Base-by-base conservation (phyloP, 768 basidiomycete species). In the Wakefieldia striispora region DNA sequence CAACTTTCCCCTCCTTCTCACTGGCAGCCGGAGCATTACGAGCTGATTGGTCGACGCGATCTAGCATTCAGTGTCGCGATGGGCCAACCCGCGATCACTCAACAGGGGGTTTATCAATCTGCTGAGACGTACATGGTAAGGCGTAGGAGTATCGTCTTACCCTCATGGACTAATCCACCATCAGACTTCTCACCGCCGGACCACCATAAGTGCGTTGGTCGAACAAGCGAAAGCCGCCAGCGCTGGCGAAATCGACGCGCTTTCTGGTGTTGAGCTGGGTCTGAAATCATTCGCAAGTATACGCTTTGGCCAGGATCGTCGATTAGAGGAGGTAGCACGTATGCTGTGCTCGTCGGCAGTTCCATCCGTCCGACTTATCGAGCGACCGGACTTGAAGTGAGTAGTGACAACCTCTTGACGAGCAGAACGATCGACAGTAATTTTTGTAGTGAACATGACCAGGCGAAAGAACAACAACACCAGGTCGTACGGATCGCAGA, bases 241-340 rank as follows among this genome's bases (percentile, higher is more conserved):
- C 31, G 62, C 68, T 6, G 83, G 80, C 36, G 83, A 87, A 56
- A 63, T 80, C 2, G 77, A 81, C 44, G 70, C 74, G 4, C 75
- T 82, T 13, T 78, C 87, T 6, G 88, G 88, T 1, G 84, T 88
- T 9, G 88, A 91, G 47, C 69, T 91, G 5, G 81, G 83, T 43
- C 67, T 84, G 33, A 80, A 85, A 40, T 84, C 87, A 42, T 87
- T 89, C 69, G 81, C 88, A 0, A 82, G 83, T 44, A 87, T 94
- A 42, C 82, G 95, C 4, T 97, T 97, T 61, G 89, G 89, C 7
- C 83, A 90, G 54, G 97, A 99, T 69, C 79, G 88, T 17, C 78
- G 95, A 33, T 65, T 99, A 27, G 89, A 94, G 39, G 97, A 99
- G 64, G 93, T 95, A 4, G 86, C 87, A 12, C 80, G 92, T 1